Evolutionary conservation across 83 land plant genomes (phyloP).

Genomic region (Picea mariana): DNA sequence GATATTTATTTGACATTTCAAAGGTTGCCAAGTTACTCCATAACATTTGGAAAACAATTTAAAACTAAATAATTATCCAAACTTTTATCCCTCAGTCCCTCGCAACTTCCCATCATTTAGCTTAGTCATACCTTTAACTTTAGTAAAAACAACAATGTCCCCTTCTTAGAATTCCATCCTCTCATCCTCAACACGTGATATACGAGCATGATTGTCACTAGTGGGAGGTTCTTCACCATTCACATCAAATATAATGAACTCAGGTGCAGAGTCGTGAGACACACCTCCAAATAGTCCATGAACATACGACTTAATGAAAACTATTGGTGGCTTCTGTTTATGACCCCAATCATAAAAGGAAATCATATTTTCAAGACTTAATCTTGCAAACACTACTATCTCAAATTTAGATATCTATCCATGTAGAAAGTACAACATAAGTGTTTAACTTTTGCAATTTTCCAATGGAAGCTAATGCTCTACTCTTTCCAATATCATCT

Average conservation of each 20-base stretch:
- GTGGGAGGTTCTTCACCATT: conserved; percentile 98
- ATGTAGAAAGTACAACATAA: conserved; percentile 47
- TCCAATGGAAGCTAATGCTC: conserved; percentile 64
- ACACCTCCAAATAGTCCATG: conserved; percentile 83
- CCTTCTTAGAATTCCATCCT: conserved; percentile 90
- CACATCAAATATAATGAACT: conserved; percentile 82
- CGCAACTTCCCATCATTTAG: conserved; percentile 93
- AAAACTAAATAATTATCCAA: too few relatives aligned
- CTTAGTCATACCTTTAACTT: conserved; percentile 87
- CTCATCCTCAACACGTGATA: conserved; percentile 92
- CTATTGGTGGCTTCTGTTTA: conserved; percentile 73
- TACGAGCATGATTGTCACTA: conserved; percentile 78
- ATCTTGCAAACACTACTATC: conserved; percentile 20
- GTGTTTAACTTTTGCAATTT: conserved; percentile 78
- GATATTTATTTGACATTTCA: too few relatives aligned
- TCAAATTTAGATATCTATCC: conserved; percentile 44
- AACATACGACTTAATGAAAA: conserved; percentile 84
- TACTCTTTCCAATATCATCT: conserved; percentile 72
- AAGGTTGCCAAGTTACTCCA: too few relatives aligned
- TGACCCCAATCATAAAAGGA: conserved; percentile 78
- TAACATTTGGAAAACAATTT: too few relatives aligned
- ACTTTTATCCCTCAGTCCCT: conserved; percentile 33
- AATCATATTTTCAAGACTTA: conserved; percentile 56
- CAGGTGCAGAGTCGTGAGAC: conserved; percentile 94
- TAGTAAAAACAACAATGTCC: conserved; percentile 82